phyloP scores from a whole-genome alignment of 805 yeast genomes.

The Yamadazyma olivae region DNA sequence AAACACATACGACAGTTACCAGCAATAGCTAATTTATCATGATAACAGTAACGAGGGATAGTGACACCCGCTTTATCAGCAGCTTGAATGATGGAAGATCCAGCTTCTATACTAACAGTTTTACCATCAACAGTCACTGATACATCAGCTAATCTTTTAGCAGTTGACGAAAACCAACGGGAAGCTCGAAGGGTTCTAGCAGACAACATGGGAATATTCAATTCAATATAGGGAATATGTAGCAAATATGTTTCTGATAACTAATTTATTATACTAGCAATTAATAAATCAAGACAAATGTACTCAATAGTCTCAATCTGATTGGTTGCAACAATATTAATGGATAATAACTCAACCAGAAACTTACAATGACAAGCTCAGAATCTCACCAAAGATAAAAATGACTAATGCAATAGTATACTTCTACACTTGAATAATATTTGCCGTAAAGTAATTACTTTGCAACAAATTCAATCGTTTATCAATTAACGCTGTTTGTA shows the following conservation, averaged over 20 bases:
- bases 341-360: too few relatives aligned
- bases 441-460: too few relatives aligned
- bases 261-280: background rate
- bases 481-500: too few relatives aligned
- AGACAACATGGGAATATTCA: conserved; percentile 17
- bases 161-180: conserved; percentile 18
- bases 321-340: too few relatives aligned
- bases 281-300: too few relatives aligned
- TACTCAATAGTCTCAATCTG: too few relatives aligned
- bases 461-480: too few relatives aligned
- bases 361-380: too few relatives aligned
- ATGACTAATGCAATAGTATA: too few relatives aligned
- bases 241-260: too few relatives aligned
- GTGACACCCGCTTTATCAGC: conserved; percentile 88
- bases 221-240: conserved; percentile 2
- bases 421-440: too few relatives aligned
- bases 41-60: conserved; percentile 88
- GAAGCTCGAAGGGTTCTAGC: conserved; percentile 20
- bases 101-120: conserved; percentile 76
- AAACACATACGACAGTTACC: conserved; percentile 94
- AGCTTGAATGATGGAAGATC: conserved; percentile 86
- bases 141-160: conserved; percentile 48
- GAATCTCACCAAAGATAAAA: too few relatives aligned
- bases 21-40: conserved; percentile 85
- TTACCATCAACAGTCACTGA: conserved; percentile 63